Evolutionary conservation across 2,329 filamentous ascomycete genomes (phyloP).

Genomic region (Plectosphaerella sp.): DNA sequence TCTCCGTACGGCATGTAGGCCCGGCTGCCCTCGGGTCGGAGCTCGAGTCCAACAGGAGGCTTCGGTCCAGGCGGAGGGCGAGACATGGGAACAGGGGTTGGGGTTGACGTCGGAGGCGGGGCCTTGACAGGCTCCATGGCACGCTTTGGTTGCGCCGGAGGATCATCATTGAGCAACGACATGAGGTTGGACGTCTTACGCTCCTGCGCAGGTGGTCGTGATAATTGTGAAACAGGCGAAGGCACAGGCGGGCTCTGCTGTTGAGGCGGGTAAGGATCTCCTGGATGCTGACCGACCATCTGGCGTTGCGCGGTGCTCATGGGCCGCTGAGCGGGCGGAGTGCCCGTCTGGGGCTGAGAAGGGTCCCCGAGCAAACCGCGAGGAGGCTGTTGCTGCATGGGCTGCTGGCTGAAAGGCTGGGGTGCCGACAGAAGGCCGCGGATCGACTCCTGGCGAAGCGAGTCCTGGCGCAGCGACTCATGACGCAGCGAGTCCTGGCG

Average conservation of each 20-base stretch:
- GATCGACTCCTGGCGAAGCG: constrained; percentile 33
- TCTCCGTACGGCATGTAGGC: constrained; percentile 41
- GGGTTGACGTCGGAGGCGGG: constrained; percentile 37
- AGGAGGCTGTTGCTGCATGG: constrained; percentile 31
- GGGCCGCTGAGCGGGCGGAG: constrained; percentile 17
- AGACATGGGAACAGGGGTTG: constrained; percentile 38
- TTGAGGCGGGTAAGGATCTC: constrained; percentile 26
- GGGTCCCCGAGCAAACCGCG: constrained; percentile 36
- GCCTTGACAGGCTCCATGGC: constrained; percentile 40
- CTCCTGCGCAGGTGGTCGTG: constrained; percentile 35
- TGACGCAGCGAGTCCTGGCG: too few relatives aligned
- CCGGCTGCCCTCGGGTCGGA: constrained; percentile 45
- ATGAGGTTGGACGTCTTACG: constrained; percentile 62
- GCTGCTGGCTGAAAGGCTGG: constrained; percentile 29
- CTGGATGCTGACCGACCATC: constrained; percentile 18
- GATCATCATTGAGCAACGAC: constrained; percentile 59
- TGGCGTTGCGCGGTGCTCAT: constrained; percentile 16
- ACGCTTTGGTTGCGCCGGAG: constrained; percentile 43
- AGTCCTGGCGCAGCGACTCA: too few relatives aligned
- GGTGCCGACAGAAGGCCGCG: constrained; percentile 26
- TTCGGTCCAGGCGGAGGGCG: constrained; percentile 30
- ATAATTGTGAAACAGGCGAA: constrained; percentile 11
- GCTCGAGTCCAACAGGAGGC: constrained; percentile 27
- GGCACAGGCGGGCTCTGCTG: constrained; percentile 27
- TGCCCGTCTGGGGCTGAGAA: constrained; percentile 22